Evolutionary conservation across 2,329 filamentous ascomycete genomes (phyloP).

Genomic region (Fusarium udum): DNA sequence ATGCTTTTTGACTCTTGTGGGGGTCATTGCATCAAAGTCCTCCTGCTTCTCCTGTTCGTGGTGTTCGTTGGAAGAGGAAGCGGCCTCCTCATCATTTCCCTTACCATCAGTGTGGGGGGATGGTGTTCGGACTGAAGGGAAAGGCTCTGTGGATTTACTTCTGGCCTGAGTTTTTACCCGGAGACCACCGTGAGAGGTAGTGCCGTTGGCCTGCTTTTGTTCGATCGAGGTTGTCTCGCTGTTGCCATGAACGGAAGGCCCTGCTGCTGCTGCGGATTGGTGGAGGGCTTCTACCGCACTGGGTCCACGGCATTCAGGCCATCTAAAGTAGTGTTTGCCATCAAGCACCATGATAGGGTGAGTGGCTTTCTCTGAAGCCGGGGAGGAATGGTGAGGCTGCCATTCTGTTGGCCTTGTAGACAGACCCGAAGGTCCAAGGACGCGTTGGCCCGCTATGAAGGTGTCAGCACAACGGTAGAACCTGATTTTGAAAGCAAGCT

Average conservation of each 20-base stretch:
- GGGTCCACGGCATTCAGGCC: background rate
- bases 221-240: background rate
- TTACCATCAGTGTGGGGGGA: background rate
- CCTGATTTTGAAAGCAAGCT: background rate
- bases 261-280: slow-evolving; percentile 43
- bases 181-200: background rate
- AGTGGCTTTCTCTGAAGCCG: slow-evolving; percentile 24
- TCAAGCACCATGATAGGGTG: slow-evolving; percentile 31
- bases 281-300: slow-evolving; percentile 44
- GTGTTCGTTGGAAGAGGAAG: background rate
- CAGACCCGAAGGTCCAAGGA: slow-evolving; percentile 44
- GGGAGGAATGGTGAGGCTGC: slow-evolving; percentile 33
- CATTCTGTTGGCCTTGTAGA: slow-evolving; percentile 39
- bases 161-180: background rate
- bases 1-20: slow-evolving; percentile 27
- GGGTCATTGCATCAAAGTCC: slow-evolving; percentile 24
- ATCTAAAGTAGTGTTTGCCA: slow-evolving; percentile 43
- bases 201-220: background rate
- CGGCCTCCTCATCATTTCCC: background rate
- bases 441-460: slow-evolving; percentile 43
- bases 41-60: slow-evolving; percentile 8
- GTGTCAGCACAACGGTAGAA: slow-evolving; percentile 21
- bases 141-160: slow-evolving; percentile 15
- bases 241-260: slow-evolving; percentile 25
- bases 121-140: background rate